phyloP scores from a whole-genome alignment of 2,329 filamentous ascomycete species.

The Fusarium sp. region DNA sequence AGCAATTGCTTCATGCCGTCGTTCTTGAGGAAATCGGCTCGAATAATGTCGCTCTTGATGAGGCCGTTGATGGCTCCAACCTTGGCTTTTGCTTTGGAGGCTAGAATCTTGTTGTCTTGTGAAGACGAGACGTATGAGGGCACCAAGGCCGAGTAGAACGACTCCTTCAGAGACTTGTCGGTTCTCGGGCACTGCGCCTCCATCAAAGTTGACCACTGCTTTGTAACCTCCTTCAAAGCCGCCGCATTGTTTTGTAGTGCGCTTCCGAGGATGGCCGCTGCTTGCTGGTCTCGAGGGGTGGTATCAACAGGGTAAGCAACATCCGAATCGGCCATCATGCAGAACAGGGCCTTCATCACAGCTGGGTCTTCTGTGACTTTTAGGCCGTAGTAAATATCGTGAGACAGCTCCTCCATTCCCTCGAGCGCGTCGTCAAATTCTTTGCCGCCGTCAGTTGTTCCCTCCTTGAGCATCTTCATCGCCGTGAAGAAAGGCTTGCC shows the following conservation, averaged over 20 bases:
- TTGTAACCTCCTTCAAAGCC: conserved; percentile 64
- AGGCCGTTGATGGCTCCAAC: conserved; percentile 66
- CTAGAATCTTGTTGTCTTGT: conserved; percentile 41
- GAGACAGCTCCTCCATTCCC: conserved; percentile 70
- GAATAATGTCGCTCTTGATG: conserved; percentile 64
- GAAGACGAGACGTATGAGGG: conserved; percentile 40
- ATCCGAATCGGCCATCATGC: conserved; percentile 58
- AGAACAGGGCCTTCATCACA: conserved; percentile 66
- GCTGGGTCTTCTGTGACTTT: conserved; percentile 68
- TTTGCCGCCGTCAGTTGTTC: conserved; percentile 47
- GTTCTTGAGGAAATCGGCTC: conserved; percentile 64
- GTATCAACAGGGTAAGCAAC: conserved; percentile 39
- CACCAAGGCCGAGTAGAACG: conserved; percentile 57
- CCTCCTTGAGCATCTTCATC: conserved; percentile 61
- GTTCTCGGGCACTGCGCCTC: conserved; percentile 51
- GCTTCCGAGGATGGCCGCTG: conserved; percentile 67
- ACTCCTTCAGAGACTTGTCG: conserved; percentile 48
- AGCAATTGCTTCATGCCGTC: conserved; percentile 66
- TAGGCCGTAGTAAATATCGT: conserved; percentile 76
- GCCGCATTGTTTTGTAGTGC: conserved; percentile 73
- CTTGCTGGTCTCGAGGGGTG: conserved; percentile 60
- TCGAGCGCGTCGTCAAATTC: conserved; percentile 64
- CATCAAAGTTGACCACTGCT: conserved; percentile 59
- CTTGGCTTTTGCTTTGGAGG: conserved; percentile 52
- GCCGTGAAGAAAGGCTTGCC: conserved; percentile 54